Evolutionary conservation across 768 basidiomycete species (phyloP).

Genomic region (Serendipita vermifera): DNA sequence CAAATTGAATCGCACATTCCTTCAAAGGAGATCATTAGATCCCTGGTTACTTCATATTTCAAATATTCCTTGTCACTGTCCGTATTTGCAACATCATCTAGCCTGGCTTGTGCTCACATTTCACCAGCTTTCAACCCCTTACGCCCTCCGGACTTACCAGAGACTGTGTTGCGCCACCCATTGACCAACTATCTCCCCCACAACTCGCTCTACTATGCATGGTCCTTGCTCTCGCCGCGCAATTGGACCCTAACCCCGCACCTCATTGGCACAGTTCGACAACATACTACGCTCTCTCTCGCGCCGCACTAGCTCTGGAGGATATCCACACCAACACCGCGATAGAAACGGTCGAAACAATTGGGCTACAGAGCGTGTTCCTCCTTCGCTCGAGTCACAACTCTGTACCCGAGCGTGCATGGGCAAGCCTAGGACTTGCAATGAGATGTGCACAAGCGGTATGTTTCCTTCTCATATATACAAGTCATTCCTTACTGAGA

Average conservation of each 20-base stretch:
- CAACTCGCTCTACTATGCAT: not conserved
- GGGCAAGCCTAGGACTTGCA: not conserved
- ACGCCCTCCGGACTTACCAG: not conserved
- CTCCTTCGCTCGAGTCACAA: not conserved
- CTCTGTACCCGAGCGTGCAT: not conserved
- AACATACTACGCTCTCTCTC: not conserved
- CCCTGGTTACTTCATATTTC: not conserved
- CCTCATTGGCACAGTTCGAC: not conserved
- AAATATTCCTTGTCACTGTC: slow-evolving; percentile 6
- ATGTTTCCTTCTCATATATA: not conserved
- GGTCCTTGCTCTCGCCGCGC: not conserved
- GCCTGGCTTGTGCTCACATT: not conserved
- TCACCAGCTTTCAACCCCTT: not conserved
- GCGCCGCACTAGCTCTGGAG: not conserved
- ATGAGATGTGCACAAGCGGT: slow-evolving; percentile 8
- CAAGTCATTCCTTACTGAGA: not conserved
- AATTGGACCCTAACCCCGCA: not conserved
- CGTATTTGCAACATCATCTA: not conserved
- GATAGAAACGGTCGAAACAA: not conserved
- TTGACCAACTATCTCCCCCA: not conserved
- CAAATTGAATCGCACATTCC: slow-evolving; percentile 5
- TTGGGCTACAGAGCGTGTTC: not conserved
- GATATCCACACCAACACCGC: not conserved
- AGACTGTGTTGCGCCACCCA: not conserved
- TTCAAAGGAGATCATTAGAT: not conserved